phyloP scores from a whole-genome alignment of 768 basidiomycete genomes.

The Lentinula aciculospora region DNA sequence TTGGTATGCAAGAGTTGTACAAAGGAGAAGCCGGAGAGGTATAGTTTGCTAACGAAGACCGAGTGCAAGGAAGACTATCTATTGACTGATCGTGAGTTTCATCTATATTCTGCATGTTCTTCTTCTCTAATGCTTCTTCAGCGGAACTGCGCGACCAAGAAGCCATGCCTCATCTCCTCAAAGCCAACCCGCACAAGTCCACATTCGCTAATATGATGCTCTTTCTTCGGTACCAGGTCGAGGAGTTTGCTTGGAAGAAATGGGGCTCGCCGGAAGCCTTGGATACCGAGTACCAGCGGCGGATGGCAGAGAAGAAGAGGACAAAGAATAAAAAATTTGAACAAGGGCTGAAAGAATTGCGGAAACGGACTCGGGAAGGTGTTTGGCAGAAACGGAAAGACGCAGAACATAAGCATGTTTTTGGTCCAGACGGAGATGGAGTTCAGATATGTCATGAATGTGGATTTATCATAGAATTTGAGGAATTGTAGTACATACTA shows the following conservation, averaged over 20 bases:
- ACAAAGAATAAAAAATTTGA: constrained; percentile 96
- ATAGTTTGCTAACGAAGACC: constrained; percentile 93
- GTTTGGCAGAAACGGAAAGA: constrained; percentile 87
- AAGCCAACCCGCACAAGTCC: constrained; percentile 92
- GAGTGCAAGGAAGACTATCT: constrained; percentile 99
- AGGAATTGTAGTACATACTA: constrained; percentile 51
- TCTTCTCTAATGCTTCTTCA: constrained; percentile 22
- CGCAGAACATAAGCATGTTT: constrained; percentile 83
- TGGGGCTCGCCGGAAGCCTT: constrained; percentile 94
- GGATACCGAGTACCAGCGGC: constrained; percentile 79
- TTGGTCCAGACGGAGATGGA: constrained; percentile 55
- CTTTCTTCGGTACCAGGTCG: constrained; percentile 88
- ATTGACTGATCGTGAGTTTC: constrained; percentile 76
- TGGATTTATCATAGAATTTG: constrained; percentile 88
- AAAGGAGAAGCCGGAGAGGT: constrained; percentile 85
- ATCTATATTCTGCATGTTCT: not conserved
- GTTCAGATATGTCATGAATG: constrained; percentile 83
- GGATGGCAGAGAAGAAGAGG: constrained; percentile 77
- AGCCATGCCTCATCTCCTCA: constrained; percentile 85
- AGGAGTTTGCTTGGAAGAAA: constrained; percentile 96
- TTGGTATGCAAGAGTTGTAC: constrained; percentile 88
- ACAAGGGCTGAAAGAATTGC: constrained; percentile 77
- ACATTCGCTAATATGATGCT: constrained; percentile 99
- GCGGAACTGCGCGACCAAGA: constrained; percentile 93
- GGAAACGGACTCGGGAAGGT: constrained; percentile 81